Evolutionary conservation across 1,284 basidiomycete genomes (phyloP).

Genomic region (Marasmius tenuissimus): DNA sequence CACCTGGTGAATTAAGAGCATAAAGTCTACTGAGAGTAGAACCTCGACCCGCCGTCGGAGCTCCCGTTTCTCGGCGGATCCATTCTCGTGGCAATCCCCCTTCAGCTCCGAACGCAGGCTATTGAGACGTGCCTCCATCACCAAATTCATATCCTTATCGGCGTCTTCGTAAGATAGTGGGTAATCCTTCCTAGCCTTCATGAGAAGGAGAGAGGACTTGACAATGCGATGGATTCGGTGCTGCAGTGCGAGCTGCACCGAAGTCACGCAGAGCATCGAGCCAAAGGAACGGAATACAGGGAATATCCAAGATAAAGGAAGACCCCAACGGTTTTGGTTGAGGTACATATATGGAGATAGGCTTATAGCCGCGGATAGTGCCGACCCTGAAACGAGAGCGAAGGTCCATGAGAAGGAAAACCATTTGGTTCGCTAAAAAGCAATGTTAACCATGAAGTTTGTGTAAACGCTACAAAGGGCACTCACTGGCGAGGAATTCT

Average conservation of each 20-base stretch:
- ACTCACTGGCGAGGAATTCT: neutral
- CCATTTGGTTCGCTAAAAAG: neutral
- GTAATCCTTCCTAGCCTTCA: neutral
- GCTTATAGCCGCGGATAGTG: neutral
- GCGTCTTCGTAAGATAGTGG: neutral
- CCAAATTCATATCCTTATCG: neutral
- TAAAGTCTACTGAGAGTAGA: neutral
- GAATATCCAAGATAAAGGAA: neutral
- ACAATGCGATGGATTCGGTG: neutral
- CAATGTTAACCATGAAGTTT: neutral
- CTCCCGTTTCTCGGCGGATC: neutral
- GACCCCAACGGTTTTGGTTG: neutral
- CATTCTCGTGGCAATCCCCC: neutral
- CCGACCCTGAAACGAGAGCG: neutral
- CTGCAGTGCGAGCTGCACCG: neutral
- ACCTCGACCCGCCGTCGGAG: neutral
- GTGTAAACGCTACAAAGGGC: neutral
- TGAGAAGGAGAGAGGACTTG: neutral
- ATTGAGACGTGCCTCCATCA: neutral
- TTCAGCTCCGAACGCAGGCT: neutral
- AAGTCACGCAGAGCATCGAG: neutral
- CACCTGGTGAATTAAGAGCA: neutral
- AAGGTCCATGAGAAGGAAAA: neutral
- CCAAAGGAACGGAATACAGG: neutral
- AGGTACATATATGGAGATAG: neutral